Evolutionary conservation across 2,329 filamentous ascomycete species (phyloP).

Genomic region (Bipolaris victoriae): DNA sequence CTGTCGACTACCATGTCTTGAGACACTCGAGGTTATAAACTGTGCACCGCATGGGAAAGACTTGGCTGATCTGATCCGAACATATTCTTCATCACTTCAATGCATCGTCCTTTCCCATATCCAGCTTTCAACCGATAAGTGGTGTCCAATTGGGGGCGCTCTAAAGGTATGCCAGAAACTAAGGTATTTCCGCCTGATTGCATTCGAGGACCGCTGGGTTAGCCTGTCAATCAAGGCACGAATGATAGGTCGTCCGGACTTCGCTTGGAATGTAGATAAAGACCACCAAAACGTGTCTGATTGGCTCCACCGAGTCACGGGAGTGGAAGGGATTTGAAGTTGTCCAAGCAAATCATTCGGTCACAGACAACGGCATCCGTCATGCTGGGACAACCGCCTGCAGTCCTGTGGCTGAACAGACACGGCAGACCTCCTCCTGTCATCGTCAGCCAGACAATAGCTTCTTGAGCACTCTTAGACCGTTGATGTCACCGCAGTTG

Average conservation of each 20-base stretch:
- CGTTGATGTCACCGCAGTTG: no score
- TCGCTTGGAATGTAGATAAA: slow-evolving; percentile 8
- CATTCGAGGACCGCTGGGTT: slow-evolving; percentile 7
- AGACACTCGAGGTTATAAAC: slow-evolving; percentile 25
- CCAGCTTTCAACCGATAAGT: slow-evolving; percentile 22
- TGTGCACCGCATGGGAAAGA: slow-evolving; percentile 23
- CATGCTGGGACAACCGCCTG: neutral
- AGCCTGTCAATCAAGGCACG: slow-evolving; percentile 2
- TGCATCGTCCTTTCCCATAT: slow-evolving; percentile 20
- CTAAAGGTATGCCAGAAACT: slow-evolving; percentile 14
- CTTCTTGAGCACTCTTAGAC: no score
- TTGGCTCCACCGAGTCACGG: neutral
- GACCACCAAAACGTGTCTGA: neutral
- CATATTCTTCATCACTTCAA: slow-evolving; percentile 23
- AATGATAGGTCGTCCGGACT: slow-evolving; percentile 4
- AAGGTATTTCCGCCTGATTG: slow-evolving; percentile 13
- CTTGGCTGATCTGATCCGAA: slow-evolving; percentile 19
- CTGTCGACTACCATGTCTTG: slow-evolving; percentile 18
- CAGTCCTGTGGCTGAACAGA: neutral
- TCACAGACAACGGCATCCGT: neutral
- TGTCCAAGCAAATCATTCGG: neutral
- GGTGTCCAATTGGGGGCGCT: slow-evolving; percentile 18
- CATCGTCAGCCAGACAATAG: neutral
- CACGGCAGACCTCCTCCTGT: neutral
- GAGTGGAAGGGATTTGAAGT: neutral